Evolutionary conservation across 768 basidiomycete species (phyloP), one percentile per base, ranked within the genome.

Genomic region (Collybia mongolica): DNA sequence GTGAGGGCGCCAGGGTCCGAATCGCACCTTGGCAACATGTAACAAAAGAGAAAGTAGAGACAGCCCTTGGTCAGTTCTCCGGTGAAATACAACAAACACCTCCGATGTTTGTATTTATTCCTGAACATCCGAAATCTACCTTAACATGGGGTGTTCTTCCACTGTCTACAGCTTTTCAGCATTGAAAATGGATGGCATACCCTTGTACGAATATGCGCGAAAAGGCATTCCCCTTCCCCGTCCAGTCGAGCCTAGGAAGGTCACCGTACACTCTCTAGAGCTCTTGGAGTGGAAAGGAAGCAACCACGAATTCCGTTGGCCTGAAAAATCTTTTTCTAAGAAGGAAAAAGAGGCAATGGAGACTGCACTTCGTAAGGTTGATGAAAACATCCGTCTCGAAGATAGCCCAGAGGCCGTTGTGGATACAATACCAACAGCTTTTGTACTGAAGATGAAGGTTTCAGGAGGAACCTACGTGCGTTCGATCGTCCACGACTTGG

Each of bases 391-490:
- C 2, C 53, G 65, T 15, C 58, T 79, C n/a, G 63, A 69, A 52
- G 74, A 81, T 51, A 70, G 73, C 29, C 64, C 61, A 19, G 72
- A 76, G 46, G 42, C 49, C 12, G 53, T 53, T 11, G 38, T 58
- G 3, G 60, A 62, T 23, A 71, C 76, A 46, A 60, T 66, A 3
- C 90, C 95, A 1, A 79, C 86, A 0, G 87, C 87, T 18, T 97
- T 98, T 66, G 85, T 87, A 7, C 73, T 99, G 54, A 81, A 80
- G 48, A 96, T 99, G 94, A 88, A 77, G 54, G 97, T 98, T 5
- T 95, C 94, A 7, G 90, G 91, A 22, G 97, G 97, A 36, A 98
- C 97, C 12, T 99, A 99, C 61, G 95, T 99, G 47, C 87, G 97
- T 44, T 94, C 90, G 1, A 88, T 99, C 56, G 88, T 95, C 38